Conservation (phyloP, 192 early-diverging fungal genomes). For the Umbelopsis sp. region DNA sequence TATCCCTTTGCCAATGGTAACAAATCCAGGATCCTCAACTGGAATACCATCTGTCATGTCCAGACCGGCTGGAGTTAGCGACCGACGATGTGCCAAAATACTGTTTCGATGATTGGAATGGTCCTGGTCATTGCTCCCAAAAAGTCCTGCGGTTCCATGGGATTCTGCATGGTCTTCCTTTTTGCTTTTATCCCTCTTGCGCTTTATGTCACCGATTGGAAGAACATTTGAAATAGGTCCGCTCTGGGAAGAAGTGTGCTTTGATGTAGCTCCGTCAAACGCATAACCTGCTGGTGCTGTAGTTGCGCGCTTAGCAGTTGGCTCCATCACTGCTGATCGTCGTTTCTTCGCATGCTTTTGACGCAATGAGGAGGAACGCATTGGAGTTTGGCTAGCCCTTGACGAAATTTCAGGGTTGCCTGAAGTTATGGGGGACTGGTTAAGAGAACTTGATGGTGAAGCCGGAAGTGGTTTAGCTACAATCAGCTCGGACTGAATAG, state of each 20-base stretch:
- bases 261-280: not conserved
- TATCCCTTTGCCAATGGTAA: constrained; percentile 11
- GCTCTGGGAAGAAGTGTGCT: not conserved
- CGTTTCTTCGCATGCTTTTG: constrained; percentile 1
- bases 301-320: not conserved
- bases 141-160: not conserved
- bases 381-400: not conserved
- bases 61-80: constrained; percentile 15
- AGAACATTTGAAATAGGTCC: not conserved
- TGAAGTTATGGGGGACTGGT: not conserved
- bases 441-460: not conserved
- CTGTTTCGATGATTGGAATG: constrained; percentile 11
- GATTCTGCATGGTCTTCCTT: not conserved
- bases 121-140: not conserved
- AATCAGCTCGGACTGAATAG: not conserved
- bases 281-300: not conserved
- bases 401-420: not conserved
- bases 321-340: not conserved
- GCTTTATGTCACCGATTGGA: not conserved
- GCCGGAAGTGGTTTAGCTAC: not conserved
- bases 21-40: constrained; percentile 12
- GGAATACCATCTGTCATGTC: constrained; percentile 14
- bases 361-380: not conserved
- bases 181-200: not conserved
- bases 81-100: constrained; percentile 18